A percentile compares a stretch with the other conserved stretches of the same genome.
These are phyloP conservation scores for Ogataea siamensis DNA, from an alignment of 805 yeast genomes.

Conservation along the genomic window DNA sequence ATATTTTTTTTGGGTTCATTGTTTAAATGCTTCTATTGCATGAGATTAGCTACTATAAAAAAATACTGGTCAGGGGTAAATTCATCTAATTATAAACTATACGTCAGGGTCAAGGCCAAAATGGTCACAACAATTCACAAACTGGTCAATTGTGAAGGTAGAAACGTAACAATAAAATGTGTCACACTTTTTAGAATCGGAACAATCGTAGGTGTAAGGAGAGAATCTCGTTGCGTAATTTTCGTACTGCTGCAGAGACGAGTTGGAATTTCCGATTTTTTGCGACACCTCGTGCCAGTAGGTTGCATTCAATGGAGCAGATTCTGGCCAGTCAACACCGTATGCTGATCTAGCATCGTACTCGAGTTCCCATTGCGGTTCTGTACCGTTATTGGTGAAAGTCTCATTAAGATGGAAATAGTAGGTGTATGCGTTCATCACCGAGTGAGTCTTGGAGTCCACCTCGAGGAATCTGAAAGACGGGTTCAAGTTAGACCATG, in stretches of 20 bases:
- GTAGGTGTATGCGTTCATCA: conserved; percentile 59
- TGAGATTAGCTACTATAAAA: too few relatives aligned
- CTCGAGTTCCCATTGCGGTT: conserved; percentile 61
- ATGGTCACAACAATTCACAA: conserved; percentile 23
- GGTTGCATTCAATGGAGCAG: conserved; percentile 61
- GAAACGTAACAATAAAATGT: conserved; percentile 42
- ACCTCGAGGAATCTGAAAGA: conserved; percentile 72
- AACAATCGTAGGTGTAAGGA: conserved; percentile 53
- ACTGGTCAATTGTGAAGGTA: conserved; percentile 37
- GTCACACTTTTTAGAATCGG: conserved; percentile 45
- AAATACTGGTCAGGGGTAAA: too few relatives aligned
- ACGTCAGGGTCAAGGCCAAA: conserved; percentile 5
- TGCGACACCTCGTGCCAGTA: conserved; percentile 63
- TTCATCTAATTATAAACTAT: too few relatives aligned
- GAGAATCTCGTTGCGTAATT: conserved; percentile 51
- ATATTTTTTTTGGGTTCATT: too few relatives aligned
- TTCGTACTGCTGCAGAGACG: conserved; percentile 48
- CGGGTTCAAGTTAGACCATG: conserved; percentile 59
- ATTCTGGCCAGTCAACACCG: conserved; percentile 56
- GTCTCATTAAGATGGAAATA: conserved; percentile 61
- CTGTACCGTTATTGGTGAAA: conserved; percentile 49
- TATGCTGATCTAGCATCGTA: conserved; percentile 64
- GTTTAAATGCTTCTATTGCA: too few relatives aligned
- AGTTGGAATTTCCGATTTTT: conserved; percentile 41
- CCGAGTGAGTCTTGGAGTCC: conserved; percentile 56